Percentiles rank a stretch among this genome's conserved stretches.
Conservation (phyloP, 495 filamentous ascomycete species). For the Parathielavia appendiculata region DNA sequence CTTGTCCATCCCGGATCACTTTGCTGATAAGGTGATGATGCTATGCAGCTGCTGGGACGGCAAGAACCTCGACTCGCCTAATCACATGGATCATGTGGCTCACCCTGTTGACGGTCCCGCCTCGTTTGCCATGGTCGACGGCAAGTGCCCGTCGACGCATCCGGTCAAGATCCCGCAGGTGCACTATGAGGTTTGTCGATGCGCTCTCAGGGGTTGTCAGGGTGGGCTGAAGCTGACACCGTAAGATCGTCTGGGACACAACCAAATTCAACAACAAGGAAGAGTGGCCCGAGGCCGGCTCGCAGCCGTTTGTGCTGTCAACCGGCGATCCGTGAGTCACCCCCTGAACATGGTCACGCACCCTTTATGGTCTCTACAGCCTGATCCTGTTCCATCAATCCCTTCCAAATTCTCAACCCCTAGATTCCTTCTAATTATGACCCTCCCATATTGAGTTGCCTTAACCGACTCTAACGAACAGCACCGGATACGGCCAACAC, state of each 20-base stretch:
- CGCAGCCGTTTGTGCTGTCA: slow-evolving; percentile 46
- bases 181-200: slow-evolving; percentile 38
- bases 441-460: no score
- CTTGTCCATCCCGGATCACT: no score
- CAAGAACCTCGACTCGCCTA: no score
- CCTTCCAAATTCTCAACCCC: background rate
- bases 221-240: background rate
- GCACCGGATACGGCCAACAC: slow-evolving; percentile 34
- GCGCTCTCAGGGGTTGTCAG: background rate
- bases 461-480: no score
- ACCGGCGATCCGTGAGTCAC: slow-evolving; percentile 35
- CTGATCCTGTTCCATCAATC: background rate
- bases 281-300: slow-evolving; percentile 44
- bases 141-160: slow-evolving; percentile 43
- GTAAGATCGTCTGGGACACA: slow-evolving; percentile 46
- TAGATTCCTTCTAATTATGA: background rate
- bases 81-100: slow-evolving; percentile 46
- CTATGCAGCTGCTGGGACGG: slow-evolving; percentile 47
- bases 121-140: slow-evolving; percentile 39
- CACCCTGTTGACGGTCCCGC: slow-evolving; percentile 44
- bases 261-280: slow-evolving; percentile 41
- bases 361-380: no score
- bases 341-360: no score
- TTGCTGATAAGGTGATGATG: background rate
- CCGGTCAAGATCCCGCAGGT: slow-evolving; percentile 48